phyloP scores from a whole-genome alignment of 1,284 basidiomycete genomes.

The Ganoderma multipileum region DNA sequence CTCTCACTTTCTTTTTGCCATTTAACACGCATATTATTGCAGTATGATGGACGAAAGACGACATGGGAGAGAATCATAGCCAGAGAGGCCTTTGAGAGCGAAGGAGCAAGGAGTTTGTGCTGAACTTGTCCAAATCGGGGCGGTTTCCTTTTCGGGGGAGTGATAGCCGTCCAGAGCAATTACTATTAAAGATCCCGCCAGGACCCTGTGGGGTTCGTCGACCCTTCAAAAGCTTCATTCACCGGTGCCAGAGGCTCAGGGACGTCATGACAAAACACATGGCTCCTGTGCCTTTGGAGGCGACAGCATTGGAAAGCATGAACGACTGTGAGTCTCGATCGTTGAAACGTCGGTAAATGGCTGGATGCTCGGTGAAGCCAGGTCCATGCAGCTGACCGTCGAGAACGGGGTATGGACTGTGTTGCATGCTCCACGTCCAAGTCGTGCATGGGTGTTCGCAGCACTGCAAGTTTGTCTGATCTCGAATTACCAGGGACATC shows the following conservation, averaged over 20 bases:
- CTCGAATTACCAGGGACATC: not conserved
- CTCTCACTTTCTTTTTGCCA: too few species aligned
- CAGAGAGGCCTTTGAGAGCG: too few species aligned
- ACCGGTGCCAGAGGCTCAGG: not conserved
- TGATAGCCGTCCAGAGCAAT: too few species aligned
- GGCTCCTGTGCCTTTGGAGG: not conserved
- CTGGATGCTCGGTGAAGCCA: not conserved
- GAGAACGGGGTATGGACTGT: not conserved
- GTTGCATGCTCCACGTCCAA: not conserved
- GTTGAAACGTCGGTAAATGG: not conserved
- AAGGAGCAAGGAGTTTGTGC: too few species aligned
- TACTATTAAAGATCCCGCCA: too few species aligned
- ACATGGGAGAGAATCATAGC: too few species aligned
- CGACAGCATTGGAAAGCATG: not conserved
- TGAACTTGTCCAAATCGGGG: too few species aligned
- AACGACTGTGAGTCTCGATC: not conserved
- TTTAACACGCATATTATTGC: too few species aligned
- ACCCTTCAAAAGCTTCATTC: not conserved
- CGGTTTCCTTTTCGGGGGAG: too few species aligned
- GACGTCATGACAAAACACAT: not conserved
- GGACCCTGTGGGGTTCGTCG: not conserved
- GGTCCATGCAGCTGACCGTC: not conserved
- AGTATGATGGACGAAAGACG: too few species aligned
- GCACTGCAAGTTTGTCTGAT: not conserved
- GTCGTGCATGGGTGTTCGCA: not conserved